A percentile compares a stretch with the other conserved stretches of the same genome.
phyloP scores from a whole-genome alignment of 768 basidiomycete genomes.

The Suillus bovinus region DNA sequence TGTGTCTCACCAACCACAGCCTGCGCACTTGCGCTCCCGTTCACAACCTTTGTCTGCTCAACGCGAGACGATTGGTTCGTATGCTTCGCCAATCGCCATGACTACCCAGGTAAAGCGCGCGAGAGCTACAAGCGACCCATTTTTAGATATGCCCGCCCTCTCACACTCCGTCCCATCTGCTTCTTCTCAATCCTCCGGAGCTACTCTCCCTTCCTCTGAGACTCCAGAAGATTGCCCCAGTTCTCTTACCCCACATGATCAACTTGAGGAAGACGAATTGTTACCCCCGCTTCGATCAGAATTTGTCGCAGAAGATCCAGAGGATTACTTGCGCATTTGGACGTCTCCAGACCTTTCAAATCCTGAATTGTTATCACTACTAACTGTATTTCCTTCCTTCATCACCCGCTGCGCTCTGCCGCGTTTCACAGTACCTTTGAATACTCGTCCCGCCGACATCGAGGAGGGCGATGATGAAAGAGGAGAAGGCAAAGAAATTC shows the following conservation, averaged over 20 bases:
- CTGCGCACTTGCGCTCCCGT: slow-evolving; percentile 54
- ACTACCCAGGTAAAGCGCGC: slow-evolving; percentile 59
- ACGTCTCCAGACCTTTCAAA: slow-evolving; percentile 77
- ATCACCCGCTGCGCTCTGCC: slow-evolving; percentile 69
- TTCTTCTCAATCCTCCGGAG: slow-evolving; percentile 46
- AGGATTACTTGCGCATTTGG: slow-evolving; percentile 74
- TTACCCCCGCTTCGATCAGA: slow-evolving; percentile 35
- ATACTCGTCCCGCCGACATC: slow-evolving; percentile 50
- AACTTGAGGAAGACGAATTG: slow-evolving; percentile 35
- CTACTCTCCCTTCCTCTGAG: slow-evolving; percentile 34
- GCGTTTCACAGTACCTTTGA: slow-evolving; percentile 55
- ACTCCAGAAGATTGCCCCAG: slow-evolving; percentile 43
- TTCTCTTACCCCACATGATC: slow-evolving; percentile 35
- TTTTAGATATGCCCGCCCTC: slow-evolving; percentile 66
- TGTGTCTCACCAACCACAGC: slow-evolving; percentile 39
- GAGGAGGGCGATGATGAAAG: slow-evolving; percentile 69
- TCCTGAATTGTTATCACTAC: slow-evolving; percentile 66
- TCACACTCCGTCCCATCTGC: slow-evolving; percentile 57
- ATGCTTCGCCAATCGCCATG: slow-evolving; percentile 41
- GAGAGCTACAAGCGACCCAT: slow-evolving; percentile 78
- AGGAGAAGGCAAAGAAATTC: slow-evolving; percentile 56
- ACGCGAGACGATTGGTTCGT: slow-evolving; percentile 28
- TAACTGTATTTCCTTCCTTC: slow-evolving; percentile 77
- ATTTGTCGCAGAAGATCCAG: slow-evolving; percentile 32
- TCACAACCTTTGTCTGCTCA: slow-evolving; percentile 52